A percentile compares a stretch with the other conserved stretches of the same genome.
These are phyloP conservation scores for Pyrenophora seminiperda DNA, from an alignment of 2,329 filamentous ascomycete species.

Conservation along the genomic window DNA sequence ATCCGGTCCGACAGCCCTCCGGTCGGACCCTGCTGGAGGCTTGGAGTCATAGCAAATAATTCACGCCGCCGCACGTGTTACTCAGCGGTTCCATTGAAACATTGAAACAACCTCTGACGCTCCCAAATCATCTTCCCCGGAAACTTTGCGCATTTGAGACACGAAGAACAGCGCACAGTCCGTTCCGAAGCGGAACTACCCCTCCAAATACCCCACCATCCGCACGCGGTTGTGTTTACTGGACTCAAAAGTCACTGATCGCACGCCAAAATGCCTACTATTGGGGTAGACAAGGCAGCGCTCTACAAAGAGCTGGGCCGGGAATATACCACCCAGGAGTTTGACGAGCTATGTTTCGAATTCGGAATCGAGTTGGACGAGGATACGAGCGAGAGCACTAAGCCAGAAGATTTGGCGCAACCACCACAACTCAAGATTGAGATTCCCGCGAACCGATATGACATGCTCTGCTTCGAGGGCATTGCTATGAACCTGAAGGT, in stretches of 20 bases:
- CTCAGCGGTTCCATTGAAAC: constrained; percentile 8
- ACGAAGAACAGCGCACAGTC: too few species aligned
- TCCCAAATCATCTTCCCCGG: background rate
- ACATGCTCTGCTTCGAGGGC: constrained; percentile 97
- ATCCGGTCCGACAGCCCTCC: constrained; percentile 24
- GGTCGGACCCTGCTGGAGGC: constrained; percentile 13
- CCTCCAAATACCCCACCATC: constrained; percentile 42
- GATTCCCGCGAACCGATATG: constrained; percentile 90
- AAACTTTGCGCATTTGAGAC: background rate
- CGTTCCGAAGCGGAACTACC: constrained; percentile 15
- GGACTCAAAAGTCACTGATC: background rate
- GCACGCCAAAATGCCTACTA: constrained; percentile 80
- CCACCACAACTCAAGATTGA: constrained; percentile 96
- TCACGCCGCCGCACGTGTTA: constrained; percentile 10
- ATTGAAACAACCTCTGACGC: background rate
- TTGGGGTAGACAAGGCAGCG: constrained; percentile 92
- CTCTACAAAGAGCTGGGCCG: constrained; percentile 91
- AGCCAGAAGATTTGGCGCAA: constrained; percentile 64
- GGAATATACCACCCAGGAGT: constrained; percentile 91
- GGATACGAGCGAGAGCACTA: constrained; percentile 58
- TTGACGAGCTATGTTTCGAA: constrained; percentile 97
- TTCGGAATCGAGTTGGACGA: constrained; percentile 98
- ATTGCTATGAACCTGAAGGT: constrained; percentile 95
- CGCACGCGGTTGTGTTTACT: constrained; percentile 15
- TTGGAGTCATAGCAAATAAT: constrained; percentile 38